A percentile compares a stretch with the other conserved stretches of the same genome.
phyloP scores from a whole-genome alignment of 768 basidiomycete species.

The Boletus pseudo-olivaceus region DNA sequence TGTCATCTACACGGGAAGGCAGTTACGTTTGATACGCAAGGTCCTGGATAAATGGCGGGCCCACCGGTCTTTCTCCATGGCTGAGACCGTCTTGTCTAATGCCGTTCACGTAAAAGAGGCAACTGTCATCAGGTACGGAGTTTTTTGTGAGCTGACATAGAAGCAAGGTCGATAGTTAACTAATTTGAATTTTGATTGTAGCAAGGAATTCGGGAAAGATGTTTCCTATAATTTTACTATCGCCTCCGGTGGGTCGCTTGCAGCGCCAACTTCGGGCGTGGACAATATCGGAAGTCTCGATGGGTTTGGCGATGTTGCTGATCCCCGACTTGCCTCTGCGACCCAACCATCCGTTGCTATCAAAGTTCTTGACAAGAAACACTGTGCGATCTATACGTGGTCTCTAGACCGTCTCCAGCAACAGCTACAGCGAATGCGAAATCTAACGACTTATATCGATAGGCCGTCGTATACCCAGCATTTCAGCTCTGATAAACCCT shows the following conservation, averaged over 20 bases:
- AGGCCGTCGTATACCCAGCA: conserved; percentile 92
- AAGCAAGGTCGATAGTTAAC: conserved; percentile 1
- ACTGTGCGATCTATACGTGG: conserved; percentile 90
- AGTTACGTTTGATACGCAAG: conserved; percentile 77
- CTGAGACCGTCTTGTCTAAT: conserved; percentile 79
- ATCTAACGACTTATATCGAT: conserved; percentile 84
- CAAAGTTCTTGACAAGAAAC: conserved; percentile 86
- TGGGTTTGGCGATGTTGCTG: conserved; percentile 91
- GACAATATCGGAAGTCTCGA: conserved; percentile 85
- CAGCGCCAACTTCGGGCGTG: conserved; percentile 75
- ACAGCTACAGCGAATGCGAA: conserved; percentile 90
- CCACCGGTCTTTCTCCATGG: conserved; percentile 86
- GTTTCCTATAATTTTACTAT: conserved; percentile 93
- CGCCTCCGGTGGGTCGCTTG: conserved; percentile 75
- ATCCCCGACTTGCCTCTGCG: conserved; percentile 66
- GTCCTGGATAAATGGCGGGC: conserved; percentile 84
- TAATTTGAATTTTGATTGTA: conserved; percentile 29
- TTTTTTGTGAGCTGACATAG: background rate
- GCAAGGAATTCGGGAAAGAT: conserved; percentile 82
- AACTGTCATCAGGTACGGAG: conserved; percentile 77
- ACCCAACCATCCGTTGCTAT: conserved; percentile 83
- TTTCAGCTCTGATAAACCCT: conserved; percentile 90
- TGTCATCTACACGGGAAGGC: conserved; percentile 75
- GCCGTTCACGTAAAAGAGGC: conserved; percentile 92
- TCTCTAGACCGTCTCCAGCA: conserved; percentile 84